These are phyloP conservation scores for Diaporthe destruens DNA, from an alignment of 2,329 filamentous ascomycete species.

Conservation along the genomic window DNA sequence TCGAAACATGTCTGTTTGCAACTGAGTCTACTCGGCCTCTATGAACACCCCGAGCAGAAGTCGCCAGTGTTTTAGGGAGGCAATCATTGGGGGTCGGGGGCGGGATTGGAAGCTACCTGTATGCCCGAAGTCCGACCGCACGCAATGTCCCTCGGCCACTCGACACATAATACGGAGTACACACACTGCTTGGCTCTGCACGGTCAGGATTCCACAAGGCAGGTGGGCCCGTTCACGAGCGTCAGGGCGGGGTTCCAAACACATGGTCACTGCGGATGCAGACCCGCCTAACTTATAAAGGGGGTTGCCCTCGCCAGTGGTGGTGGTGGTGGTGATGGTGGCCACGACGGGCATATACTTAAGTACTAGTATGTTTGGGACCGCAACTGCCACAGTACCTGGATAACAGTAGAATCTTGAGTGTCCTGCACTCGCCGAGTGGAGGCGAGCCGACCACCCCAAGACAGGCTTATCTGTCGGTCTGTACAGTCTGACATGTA, in stretches of 20 bases:
- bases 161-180: not conserved
- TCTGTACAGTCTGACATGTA: not conserved
- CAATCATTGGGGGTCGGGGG: not conserved
- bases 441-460: too few species aligned
- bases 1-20: conserved; percentile 1
- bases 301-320: not conserved
- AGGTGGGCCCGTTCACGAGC: not conserved
- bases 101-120: not conserved
- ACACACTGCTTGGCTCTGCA: not conserved
- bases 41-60: conserved; percentile 2
- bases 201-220: conserved; percentile 2
- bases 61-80: conserved; percentile 27
- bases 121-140: conserved; percentile 4
- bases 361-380: too few species aligned
- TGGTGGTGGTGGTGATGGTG: not conserved
- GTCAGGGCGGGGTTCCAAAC: conserved; percentile 3
- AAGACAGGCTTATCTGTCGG: not conserved
- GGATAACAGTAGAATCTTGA: too few species aligned
- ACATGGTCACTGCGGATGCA: conserved; percentile 4
- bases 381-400: too few species aligned
- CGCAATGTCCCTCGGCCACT: not conserved
- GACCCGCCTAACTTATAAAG: conserved; percentile 12
- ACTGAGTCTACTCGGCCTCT: not conserved
- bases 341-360: too few species aligned
- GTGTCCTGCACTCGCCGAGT: not conserved